Percentiles rank a stretch among this genome's conserved stretches.
Evolutionary conservation across 805 yeast genomes (phyloP).

Genomic region (Saturnispora sekii): DNA sequence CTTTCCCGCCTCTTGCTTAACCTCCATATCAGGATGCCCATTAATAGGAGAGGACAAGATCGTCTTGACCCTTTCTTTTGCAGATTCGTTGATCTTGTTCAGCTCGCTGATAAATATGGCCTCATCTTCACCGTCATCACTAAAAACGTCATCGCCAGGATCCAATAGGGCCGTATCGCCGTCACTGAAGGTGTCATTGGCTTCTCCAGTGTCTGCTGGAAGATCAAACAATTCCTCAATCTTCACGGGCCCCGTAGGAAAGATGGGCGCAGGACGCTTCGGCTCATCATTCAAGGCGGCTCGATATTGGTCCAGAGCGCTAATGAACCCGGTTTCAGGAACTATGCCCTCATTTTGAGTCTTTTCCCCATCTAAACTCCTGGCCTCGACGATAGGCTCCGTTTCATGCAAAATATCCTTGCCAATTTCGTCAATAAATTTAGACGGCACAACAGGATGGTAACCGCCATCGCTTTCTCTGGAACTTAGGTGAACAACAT

Average conservation of each 20-base stretch:
- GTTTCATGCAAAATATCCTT: not conserved
- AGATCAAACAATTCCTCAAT: constrained; percentile 1
- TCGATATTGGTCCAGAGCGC: constrained; percentile 5
- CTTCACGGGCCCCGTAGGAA: not conserved
- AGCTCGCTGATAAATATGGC: not conserved
- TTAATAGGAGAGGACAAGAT: not conserved
- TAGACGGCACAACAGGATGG: constrained; percentile 3
- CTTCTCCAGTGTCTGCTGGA: not conserved
- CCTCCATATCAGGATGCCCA: not conserved
- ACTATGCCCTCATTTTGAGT: not conserved
- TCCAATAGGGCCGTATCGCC: constrained; percentile 1
- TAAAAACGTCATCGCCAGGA: constrained; percentile 1
- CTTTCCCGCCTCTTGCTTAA: not conserved
- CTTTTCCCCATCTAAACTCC: not conserved
- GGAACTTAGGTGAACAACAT: constrained; percentile 19
- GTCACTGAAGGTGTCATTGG: constrained; percentile 7
- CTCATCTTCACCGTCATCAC: constrained; percentile 6
- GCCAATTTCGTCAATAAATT: constrained; percentile 6
- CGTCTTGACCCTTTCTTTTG: not conserved
- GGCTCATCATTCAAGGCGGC: not conserved
- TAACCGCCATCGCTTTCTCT: constrained; percentile 6
- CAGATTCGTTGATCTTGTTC: constrained; percentile 1
- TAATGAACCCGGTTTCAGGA: not conserved
- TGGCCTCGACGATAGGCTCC: constrained; percentile 2
- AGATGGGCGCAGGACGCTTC: not conserved